Evolutionary conservation across 169 alveolate genomes (phyloP), one percentile per base, ranked within the genome.

Genomic region (Plasmodium malariae): DNA sequence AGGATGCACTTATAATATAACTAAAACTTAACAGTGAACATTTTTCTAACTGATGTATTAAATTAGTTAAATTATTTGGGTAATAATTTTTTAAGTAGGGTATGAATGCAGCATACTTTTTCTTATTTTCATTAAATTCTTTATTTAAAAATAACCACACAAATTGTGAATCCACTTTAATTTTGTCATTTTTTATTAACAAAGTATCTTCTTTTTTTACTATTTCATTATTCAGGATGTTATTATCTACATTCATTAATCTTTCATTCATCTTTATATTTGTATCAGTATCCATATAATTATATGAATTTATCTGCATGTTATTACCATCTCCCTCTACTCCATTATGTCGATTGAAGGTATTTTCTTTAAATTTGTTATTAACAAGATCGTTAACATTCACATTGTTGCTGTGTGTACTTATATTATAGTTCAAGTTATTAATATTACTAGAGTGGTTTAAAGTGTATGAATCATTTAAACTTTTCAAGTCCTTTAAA

Each of bases 111-210:
- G 71, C 51, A 70, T 86, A 86, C 28, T 74, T 71, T 21, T 40
- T 65, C 60, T 71, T 71, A 69, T 86, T 62, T 60, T 86, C 70
- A 45, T 28, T 72, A 26, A 72, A 72, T 62, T 72, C 87, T n/a
- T 86, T 74, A 30, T 69, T 74, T 71, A 72, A 54, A 60, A 74
- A 71, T 21, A 72, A n/a, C 88, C 88, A 86, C 7, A 86, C 48
- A 36, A 12, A 86, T 55, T 51, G 59, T 21, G 74, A 17, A 17
- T 86, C 92, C 7, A 86, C 65, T 4, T 34, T 86, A 24, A 36
- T 40, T 51, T 55, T 17, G 45, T 57, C 57, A 30, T 51, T 71
- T 34, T 19, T 28, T n/a, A n/a, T n/a, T n/a, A n/a, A n/a, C 4
- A 54, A 34, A 3, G n/a, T 26, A 3, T 71, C 69, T 4, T 60